A percentile compares a stretch with the other conserved stretches of the same genome.
These are phyloP conservation scores for Fusarium torulosum DNA, from an alignment of 2,329 filamentous ascomycete genomes.

Conservation along the genomic window DNA sequence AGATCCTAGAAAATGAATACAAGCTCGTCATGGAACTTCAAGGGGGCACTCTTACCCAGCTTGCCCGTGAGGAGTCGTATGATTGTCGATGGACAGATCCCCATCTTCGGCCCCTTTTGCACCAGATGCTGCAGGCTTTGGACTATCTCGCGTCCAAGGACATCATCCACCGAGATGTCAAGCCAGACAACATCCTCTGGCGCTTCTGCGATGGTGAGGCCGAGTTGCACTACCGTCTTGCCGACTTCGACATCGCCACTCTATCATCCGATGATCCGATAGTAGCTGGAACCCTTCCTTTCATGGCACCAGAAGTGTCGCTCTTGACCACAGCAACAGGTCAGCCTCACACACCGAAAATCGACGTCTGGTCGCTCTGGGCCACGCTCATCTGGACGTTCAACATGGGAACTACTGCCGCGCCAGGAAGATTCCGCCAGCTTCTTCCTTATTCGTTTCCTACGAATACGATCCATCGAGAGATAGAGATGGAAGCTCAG, in stretches of 20 bases:
- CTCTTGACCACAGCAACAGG: not conserved
- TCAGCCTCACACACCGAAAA: not conserved
- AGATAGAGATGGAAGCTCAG: not conserved
- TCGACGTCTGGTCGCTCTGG: not conserved
- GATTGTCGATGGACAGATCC: too few species aligned
- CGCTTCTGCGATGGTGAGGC: not conserved
- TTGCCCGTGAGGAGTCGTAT: too few species aligned
- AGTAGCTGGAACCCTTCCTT: not conserved
- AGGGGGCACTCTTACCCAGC: not conserved
- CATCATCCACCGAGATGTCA: not conserved
- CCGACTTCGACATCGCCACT: not conserved
- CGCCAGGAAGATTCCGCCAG: too few species aligned
- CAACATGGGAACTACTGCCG: not conserved
- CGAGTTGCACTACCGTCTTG: not conserved
- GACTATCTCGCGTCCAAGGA: not conserved
- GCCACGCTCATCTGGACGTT: not conserved
- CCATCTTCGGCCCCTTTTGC: not conserved
- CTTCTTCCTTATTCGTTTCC: too few species aligned
- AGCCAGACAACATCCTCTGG: not conserved
- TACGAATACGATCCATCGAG: too few species aligned
- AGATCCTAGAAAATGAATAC: not conserved
- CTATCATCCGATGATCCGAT: not conserved
- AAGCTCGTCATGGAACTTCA: not conserved
- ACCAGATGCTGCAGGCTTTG: not conserved
- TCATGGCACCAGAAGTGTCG: not conserved